Conservation (phyloP, 768 basidiomycete species). For the Phallus indusiatus region DNA sequence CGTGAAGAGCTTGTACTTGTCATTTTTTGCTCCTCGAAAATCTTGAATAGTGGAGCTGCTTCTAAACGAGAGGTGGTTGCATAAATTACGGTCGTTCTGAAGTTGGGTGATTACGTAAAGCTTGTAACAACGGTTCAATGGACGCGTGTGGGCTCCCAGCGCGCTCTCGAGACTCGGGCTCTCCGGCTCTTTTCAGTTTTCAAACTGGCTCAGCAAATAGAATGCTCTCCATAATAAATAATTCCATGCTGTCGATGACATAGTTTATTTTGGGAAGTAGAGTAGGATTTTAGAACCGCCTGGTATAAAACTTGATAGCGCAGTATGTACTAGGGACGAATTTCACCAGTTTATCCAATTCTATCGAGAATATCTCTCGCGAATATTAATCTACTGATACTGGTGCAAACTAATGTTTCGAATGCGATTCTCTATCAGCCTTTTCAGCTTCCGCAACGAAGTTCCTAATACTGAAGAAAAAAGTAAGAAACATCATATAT, state of each 20-base stretch:
- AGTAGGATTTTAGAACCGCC: no score
- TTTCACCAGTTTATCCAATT: no score
- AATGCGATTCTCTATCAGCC: constrained; percentile 36
- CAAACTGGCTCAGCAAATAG: no score
- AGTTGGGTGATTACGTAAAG: background rate
- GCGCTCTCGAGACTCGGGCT: background rate
- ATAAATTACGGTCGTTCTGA: background rate
- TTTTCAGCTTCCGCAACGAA: constrained; percentile 82
- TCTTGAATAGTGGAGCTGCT: background rate
- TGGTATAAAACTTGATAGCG: no score
- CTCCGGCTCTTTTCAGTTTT: no score
- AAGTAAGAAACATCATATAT: constrained; percentile 21
- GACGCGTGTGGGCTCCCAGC: background rate
- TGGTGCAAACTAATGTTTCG: constrained; percentile 34
- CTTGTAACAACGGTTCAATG: background rate
- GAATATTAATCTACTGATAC: no score
- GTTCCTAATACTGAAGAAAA: constrained; percentile 51
- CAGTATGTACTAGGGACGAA: no score
- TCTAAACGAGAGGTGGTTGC: background rate
- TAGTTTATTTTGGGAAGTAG: no score
- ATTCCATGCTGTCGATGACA: no score
- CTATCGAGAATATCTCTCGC: no score
- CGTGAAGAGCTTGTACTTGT: constrained; percentile 1
- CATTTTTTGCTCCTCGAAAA: background rate
- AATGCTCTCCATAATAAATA: no score